A percentile compares a stretch with the other conserved stretches of the same genome.
phyloP scores from a whole-genome alignment of 192 early-diverging fungal genomes.

The Mortierella alpina region DNA sequence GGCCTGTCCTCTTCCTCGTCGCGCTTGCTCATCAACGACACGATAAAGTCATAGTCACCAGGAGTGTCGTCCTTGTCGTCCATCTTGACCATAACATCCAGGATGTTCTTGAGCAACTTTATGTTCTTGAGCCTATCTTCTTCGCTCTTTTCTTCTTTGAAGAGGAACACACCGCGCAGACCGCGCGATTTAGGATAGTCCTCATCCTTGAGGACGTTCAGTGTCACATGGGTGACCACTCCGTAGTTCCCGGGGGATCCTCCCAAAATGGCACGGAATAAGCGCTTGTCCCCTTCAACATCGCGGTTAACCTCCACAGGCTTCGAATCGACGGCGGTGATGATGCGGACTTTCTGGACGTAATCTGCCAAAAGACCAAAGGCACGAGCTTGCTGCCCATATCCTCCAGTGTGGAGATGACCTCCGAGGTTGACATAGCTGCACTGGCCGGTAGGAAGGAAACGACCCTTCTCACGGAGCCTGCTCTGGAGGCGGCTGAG shows the following conservation, averaged over 20 bases:
- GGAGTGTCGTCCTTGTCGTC: constrained; percentile 6
- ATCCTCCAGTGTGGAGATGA: constrained; percentile 42
- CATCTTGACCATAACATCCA: constrained; percentile 23
- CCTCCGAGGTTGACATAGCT: constrained; percentile 33
- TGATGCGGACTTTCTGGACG: constrained; percentile 22
- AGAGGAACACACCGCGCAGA: constrained; percentile 13
- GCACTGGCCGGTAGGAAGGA: constrained; percentile 35
- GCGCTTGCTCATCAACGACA: neutral
- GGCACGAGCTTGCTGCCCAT: constrained; percentile 25
- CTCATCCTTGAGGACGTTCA: constrained; percentile 26
- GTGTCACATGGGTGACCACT: constrained; percentile 18
- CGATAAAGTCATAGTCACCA: constrained; percentile 21
- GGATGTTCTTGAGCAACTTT: constrained; percentile 21
- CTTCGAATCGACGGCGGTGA: neutral
- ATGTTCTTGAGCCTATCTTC: too few species aligned
- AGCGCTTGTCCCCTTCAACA: neutral
- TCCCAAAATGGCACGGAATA: constrained; percentile 17
- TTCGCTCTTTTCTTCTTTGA: neutral
- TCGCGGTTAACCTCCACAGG: neutral
- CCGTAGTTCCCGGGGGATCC: constrained; percentile 14
- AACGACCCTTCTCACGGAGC: constrained; percentile 21
- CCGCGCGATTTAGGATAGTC: constrained; percentile 30
- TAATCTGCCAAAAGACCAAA: constrained; percentile 32
- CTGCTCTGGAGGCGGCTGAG: constrained; percentile 25
- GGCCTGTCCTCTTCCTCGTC: neutral